Evolutionary conservation across 495 filamentous ascomycete species (phyloP), one percentile per base, ranked within the genome.

Genomic region (Penicillium tannophilum): DNA sequence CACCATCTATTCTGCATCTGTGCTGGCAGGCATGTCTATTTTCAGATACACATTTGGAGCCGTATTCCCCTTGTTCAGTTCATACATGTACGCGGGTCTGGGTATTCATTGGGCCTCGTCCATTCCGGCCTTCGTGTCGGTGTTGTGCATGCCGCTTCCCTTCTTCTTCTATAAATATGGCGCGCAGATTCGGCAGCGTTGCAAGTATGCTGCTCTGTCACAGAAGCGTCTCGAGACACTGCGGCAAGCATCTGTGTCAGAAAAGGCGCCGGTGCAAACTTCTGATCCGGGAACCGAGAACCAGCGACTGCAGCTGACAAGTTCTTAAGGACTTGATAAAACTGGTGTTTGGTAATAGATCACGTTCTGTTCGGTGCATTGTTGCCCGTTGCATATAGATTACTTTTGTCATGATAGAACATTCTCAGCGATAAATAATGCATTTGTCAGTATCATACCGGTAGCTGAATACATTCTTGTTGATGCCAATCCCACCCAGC

Each of bases 1-100:
- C 74, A 89, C 86, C 47, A 88, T 93, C 56, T 93, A 88, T 63
- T 90, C 90, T 5, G 90, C 91, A 1, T 90, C 86, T 0, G 90
- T 90, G 0, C 75, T 95, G 11, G 91, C 91, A 1, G 89, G 89
- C 36, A 92, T 90, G 71, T 80, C 86, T 12, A 83, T 93, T 4
- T 72, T 93, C 41, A 79, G 85, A 52, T 84, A 81, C 4, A 48
- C 77, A 24, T 92, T 93, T 67, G 91, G 91, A 62, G 87, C 89
- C n/a, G 87, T 82, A 0, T 52, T 52, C 6, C 49, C 49, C 17
- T 12, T 52, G 3, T 36, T 52, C 31, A 36, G 28, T 9, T 35
- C 49, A 11, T 39, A 52, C 9, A 52, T 52, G 49, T 52, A 36
- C 20, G 17, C 19, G 3, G 31, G 17, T 20, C 30, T 52, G 26